Conservation (phyloP, 2,329 filamentous ascomycete species). For the Colletotrichum falcatum region DNA sequence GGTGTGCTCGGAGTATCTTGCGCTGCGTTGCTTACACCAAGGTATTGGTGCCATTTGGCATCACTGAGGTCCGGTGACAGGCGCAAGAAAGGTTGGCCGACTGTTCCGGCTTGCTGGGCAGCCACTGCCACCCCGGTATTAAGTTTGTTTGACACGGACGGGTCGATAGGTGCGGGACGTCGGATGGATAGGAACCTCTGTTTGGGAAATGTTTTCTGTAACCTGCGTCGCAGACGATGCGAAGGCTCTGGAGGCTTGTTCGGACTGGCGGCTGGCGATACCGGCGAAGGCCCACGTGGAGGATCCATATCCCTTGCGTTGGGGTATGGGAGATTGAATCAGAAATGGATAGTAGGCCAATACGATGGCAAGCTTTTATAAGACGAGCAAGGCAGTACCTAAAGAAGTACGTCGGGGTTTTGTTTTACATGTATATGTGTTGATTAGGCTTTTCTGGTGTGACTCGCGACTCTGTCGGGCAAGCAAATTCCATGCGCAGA, state of each 20-base stretch:
- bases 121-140: conserved; percentile 33
- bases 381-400: background rate
- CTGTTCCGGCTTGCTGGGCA: conserved; percentile 35
- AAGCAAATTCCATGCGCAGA: conserved; percentile 5
- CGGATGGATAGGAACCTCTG: conserved; percentile 46
- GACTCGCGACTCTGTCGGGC: conserved; percentile 8
- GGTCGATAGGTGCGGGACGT: conserved; percentile 45
- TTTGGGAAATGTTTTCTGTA: conserved; percentile 49
- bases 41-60: conserved; percentile 50
- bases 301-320: conserved; percentile 42
- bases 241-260: conserved; percentile 42
- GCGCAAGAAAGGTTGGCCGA: conserved; percentile 41
- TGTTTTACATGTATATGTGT: conserved; percentile 4
- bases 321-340: background rate
- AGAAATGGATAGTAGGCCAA: conserved; percentile 5
- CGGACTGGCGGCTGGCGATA: conserved; percentile 33
- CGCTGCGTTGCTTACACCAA: conserved; percentile 44
- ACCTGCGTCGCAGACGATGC: conserved; percentile 42
- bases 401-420: background rate
- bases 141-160: conserved; percentile 42
- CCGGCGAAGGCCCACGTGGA: conserved; percentile 43
- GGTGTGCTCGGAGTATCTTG: conserved; percentile 43
- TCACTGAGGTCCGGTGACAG: conserved; percentile 50
- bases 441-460: background rate
- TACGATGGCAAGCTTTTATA: background rate